These are phyloP conservation scores for Trichoderma atroviride DNA, from an alignment of 2,329 filamentous ascomycete genomes.

Conservation along the genomic window DNA sequence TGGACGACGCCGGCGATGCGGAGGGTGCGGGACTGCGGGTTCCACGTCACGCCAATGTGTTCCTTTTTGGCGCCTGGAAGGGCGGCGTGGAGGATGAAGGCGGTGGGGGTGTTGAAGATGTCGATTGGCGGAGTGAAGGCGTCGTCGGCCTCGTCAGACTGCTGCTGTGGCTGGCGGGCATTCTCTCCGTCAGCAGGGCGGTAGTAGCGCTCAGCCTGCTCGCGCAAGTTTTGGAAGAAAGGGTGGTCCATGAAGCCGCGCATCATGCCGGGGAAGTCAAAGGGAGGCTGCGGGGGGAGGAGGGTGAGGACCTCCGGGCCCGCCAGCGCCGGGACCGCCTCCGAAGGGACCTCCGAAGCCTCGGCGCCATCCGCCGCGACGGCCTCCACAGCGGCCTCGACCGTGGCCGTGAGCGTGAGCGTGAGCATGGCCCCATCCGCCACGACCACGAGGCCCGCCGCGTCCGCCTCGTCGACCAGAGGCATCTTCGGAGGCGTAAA, in stretches of 20 bases:
- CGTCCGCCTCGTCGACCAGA: conserved; percentile 28
- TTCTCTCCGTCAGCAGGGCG: conserved; percentile 3
- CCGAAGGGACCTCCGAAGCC: conserved; percentile 30
- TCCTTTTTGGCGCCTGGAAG: conserved; percentile 79
- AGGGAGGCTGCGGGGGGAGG: conserved; percentile 29
- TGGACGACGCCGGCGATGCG: conserved; percentile 73
- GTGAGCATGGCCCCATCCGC: neutral
- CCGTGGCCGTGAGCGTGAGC: neutral
- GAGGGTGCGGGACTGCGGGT: conserved; percentile 66
- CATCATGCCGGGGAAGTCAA: conserved; percentile 47
- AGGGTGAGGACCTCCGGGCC: conserved; percentile 31
- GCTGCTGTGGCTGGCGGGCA: neutral
- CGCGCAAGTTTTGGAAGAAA: conserved; percentile 46
- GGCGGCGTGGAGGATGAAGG: conserved; percentile 73
- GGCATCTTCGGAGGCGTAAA: conserved; percentile 23
- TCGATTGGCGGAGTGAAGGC: conserved; percentile 70
- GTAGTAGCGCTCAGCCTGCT: conserved; percentile 40
- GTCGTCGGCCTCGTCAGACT: conserved; percentile 30
- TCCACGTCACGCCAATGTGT: conserved; percentile 76
- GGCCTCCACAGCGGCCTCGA: conserved; percentile 13
- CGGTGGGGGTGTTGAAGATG: conserved; percentile 68
- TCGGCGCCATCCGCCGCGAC: conserved; percentile 23
- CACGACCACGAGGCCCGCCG: conserved; percentile 20
- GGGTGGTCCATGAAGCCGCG: conserved; percentile 47
- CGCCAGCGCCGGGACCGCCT: conserved; percentile 34